phyloP scores from a whole-genome alignment of 1,284 basidiomycete genomes.

The Cutaneotrichosporon dermatis region DNA sequence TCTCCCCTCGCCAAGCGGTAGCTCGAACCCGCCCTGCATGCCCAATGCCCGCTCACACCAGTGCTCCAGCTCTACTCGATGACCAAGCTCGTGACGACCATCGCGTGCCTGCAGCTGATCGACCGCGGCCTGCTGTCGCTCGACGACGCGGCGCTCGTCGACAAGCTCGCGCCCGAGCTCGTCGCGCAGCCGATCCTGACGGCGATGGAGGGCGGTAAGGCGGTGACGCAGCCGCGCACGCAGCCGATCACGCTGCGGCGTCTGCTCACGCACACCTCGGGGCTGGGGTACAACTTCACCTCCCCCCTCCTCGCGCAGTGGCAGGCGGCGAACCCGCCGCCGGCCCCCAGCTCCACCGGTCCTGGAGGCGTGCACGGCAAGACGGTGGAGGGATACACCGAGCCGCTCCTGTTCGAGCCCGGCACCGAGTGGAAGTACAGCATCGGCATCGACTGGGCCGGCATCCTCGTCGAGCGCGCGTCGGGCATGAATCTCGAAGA shows the following conservation, averaged over 20 bases:
- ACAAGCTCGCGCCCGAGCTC: conserved; percentile 13
- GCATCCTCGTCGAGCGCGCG: conserved; percentile 33
- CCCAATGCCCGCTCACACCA: conserved; percentile 5
- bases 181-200: conserved; percentile 13
- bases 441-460: conserved; percentile 43
- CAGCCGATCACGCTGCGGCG: conserved; percentile 11
- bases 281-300: conserved; percentile 14
- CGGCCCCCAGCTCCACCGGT: conserved; percentile 2
- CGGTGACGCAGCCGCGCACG: conserved; percentile 1
- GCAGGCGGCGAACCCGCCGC: conserved; percentile 16
- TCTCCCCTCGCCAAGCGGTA: not conserved
- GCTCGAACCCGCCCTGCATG: not conserved
- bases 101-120: conserved; percentile 21
- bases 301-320: conserved; percentile 12
- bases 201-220: conserved; percentile 4
- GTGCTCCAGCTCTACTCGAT: conserved; percentile 30
- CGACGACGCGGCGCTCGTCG: conserved; percentile 6
- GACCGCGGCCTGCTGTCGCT: conserved; percentile 21
- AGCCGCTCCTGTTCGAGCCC: conserved; percentile 34
- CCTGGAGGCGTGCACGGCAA: not conserved
- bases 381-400: conserved; percentile 9
- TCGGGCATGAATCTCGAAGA: conserved; percentile 32
- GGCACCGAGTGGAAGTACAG: conserved; percentile 32
- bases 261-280: conserved; percentile 18
- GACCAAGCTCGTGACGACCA: conserved; percentile 43